Conservation (phyloP, 2,329 filamentous ascomycete species). For the Fusarium protoensiforme region DNA sequence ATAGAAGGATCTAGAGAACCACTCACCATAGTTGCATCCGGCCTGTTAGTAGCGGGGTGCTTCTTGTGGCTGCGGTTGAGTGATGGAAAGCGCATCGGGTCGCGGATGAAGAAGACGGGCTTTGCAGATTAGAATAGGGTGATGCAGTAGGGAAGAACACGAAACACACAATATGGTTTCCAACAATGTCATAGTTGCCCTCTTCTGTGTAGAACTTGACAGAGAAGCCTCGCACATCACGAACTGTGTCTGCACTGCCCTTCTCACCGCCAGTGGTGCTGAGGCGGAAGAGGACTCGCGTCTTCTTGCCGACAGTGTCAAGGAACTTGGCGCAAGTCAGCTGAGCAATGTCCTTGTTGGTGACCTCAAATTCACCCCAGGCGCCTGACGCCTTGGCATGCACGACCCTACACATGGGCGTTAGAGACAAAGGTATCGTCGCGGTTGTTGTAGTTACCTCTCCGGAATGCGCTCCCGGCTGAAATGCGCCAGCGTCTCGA, state of each 20-base stretch:
- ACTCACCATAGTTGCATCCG: conserved; percentile 9
- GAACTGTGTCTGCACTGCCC: conserved; percentile 73
- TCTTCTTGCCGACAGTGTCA: conserved; percentile 62
- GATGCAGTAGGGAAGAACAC: background rate
- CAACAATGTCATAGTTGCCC: conserved; percentile 50
- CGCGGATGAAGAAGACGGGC: conserved; percentile 81
- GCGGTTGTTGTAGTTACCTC: background rate
- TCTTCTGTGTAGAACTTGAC: conserved; percentile 70
- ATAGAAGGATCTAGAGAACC: background rate
- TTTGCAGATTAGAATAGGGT: background rate
- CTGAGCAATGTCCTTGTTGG: conserved; percentile 61
- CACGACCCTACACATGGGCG: conserved; percentile 35
- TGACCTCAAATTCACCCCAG: conserved; percentile 68
- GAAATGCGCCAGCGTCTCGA: background rate
- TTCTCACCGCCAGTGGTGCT: conserved; percentile 76
- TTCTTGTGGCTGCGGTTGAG: conserved; percentile 85
- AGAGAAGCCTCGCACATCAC: conserved; percentile 77
- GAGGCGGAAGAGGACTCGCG: conserved; percentile 71
- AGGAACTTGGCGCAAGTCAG: conserved; percentile 64
- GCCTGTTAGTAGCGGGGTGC: conserved; percentile 68
- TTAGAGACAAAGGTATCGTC: background rate
- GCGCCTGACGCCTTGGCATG: conserved; percentile 53
- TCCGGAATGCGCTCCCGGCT: background rate
- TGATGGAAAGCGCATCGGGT: conserved; percentile 79
- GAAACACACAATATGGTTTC: background rate